Base-by-base conservation (phyloP, 352 stramenopile species). In the Phytopythium chamaehyphon region DNA sequence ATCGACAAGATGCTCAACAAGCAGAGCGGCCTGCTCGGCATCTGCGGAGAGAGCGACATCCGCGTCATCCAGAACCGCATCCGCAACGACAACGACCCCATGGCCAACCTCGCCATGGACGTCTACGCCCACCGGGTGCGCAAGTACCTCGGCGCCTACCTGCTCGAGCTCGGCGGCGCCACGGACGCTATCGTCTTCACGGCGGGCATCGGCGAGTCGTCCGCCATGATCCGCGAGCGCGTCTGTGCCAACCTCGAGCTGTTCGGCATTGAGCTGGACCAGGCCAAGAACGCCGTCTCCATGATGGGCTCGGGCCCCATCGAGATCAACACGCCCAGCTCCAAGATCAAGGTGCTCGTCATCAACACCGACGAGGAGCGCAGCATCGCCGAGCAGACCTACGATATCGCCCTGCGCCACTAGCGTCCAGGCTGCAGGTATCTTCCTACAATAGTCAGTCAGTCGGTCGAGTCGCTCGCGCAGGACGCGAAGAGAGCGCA, bases 361-460 rank as follows among this genome's bases (percentile, higher is more conserved):
- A 78, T 96, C 61, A 85, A 85, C 18, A 96, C 86, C n/a, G 80
- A 97, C 59, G 88, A 97, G 72, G 88, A 97, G 68, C 69, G 71
- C 51, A 93, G 79, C 62, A 97, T 97, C 57, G 86, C 86, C n/a
- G 66, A 87, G 52, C 76, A 94, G 62, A 93, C 80, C 39, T 87
- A 74, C 55, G 70, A 75, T 37, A 74, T 90, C 36, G 76, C 65
- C 21, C 61, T 89, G 22, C 72, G 61, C 40, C 50, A 72, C 38
- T 77, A 66, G 16, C 5, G 28, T 33, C 5, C 28, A 33, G 28
- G 9, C 28, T 9, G 28, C 28, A 33, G 28, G 28, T 10, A 33
- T 10, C 28, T 33, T 33, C 5, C 28, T 33, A 10, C 28, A 33
- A 33, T 33, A 33, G 28, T 33, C 28, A 33, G n/a, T 33, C 28